These are phyloP conservation scores for Terfezia boudieri DNA, from an alignment of 495 filamentous ascomycete genomes.

Conservation along the genomic window DNA sequence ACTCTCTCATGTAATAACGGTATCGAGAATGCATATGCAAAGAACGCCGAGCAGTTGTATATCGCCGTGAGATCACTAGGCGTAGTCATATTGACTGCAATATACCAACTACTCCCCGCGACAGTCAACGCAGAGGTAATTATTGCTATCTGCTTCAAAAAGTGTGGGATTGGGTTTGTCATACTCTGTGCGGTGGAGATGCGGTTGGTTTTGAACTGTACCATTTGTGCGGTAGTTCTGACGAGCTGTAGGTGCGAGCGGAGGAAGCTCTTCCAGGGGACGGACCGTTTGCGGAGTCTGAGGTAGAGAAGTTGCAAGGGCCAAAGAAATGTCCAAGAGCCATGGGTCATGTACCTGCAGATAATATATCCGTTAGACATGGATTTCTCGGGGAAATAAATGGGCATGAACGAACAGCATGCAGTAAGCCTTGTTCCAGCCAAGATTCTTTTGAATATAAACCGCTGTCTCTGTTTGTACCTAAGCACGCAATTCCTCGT, in stretches of 20 bases:
- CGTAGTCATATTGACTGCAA: conserved; percentile 80
- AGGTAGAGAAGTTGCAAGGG: conserved; percentile 62
- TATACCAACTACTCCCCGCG: conserved; percentile 85
- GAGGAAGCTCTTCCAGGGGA: conserved; percentile 78
- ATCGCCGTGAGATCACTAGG: conserved; percentile 87
- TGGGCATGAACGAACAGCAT: conserved; percentile 45
- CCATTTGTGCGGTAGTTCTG: conserved; percentile 67
- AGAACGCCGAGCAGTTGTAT: conserved; percentile 98
- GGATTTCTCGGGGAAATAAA: background rate
- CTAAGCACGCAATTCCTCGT: background rate
- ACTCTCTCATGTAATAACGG: conserved; percentile 67
- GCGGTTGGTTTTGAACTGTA: conserved; percentile 33
- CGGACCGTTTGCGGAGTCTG: conserved; percentile 35
- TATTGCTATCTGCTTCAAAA: conserved; percentile 53
- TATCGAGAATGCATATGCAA: conserved; percentile 88
- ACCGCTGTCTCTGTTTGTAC: conserved; percentile 88
- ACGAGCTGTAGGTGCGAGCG: conserved; percentile 50
- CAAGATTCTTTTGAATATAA: conserved; percentile 69
- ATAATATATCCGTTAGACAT: conserved; percentile 2
- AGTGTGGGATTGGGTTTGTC: conserved; percentile 41
- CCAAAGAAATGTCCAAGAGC: conserved; percentile 79
- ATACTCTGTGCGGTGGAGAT: conserved; percentile 31
- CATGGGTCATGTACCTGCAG: conserved; percentile 70
- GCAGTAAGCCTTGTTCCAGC: conserved; percentile 91
- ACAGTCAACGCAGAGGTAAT: conserved; percentile 74